A percentile compares a stretch with the other conserved stretches of the same genome.
Evolutionary conservation across 345 rosid species (phyloP).

Genomic region (Ceriops zippeliana): DNA sequence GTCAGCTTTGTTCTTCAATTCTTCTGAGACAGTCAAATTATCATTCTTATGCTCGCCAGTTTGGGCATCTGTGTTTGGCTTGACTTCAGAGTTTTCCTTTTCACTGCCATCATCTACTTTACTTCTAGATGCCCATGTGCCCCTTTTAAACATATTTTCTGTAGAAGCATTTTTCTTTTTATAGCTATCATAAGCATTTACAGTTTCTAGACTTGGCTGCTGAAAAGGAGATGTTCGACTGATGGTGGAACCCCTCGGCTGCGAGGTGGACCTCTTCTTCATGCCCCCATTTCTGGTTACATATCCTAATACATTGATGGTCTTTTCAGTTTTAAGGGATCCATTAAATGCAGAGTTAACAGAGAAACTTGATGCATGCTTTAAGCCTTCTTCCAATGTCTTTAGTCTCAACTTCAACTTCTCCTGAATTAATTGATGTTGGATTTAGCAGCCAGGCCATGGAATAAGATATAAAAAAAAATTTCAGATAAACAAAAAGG

Average conservation of each 20-base stretch:
- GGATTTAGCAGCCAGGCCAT: not conserved
- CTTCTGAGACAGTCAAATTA: slow-evolving; percentile 7
- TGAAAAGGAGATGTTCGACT: slow-evolving; percentile 38
- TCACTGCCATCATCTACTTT: slow-evolving; percentile 49
- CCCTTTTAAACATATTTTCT: slow-evolving; percentile 35
- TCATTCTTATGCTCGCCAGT: slow-evolving; percentile 20
- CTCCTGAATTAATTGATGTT: slow-evolving; percentile 43
- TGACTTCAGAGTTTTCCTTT: slow-evolving; percentile 57
- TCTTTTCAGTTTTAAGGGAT: slow-evolving; percentile 52
- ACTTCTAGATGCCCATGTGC: slow-evolving; percentile 57
- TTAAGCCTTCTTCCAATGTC: slow-evolving; percentile 74
- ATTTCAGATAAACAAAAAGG: not conserved
- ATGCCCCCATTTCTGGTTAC: slow-evolving; percentile 56
- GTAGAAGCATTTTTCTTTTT: slow-evolving; percentile 31
- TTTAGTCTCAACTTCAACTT: slow-evolving; percentile 71
- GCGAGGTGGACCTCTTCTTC: slow-evolving; percentile 67
- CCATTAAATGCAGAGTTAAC: slow-evolving; percentile 18
- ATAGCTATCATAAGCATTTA: slow-evolving; percentile 21
- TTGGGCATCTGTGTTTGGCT: slow-evolving; percentile 26
- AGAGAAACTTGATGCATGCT: slow-evolving; percentile 29
- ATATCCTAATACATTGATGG: slow-evolving; percentile 65
- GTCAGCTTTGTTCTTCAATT: slow-evolving; percentile 17
- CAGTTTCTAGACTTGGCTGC: slow-evolving; percentile 40
- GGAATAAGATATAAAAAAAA: not conserved
- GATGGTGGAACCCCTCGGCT: slow-evolving; percentile 52